Evolutionary conservation across 495 filamentous ascomycete species (phyloP).

Genomic region (Pseudevernia furfuracea): DNA sequence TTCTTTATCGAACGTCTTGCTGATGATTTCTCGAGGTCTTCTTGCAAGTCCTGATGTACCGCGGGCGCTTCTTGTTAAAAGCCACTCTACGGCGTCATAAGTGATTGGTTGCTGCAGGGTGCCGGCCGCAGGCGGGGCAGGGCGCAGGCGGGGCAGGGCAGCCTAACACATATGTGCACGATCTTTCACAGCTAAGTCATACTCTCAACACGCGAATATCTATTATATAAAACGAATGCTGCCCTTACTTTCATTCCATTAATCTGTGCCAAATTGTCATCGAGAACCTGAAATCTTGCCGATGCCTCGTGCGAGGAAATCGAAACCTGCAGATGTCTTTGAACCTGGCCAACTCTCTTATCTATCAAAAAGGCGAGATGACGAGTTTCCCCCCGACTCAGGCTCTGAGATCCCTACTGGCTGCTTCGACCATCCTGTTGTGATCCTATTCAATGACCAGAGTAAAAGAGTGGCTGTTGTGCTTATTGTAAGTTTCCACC

Average conservation of each 20-base stretch:
- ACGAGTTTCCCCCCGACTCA: background rate
- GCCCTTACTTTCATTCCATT: background rate
- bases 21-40: background rate
- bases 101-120: background rate
- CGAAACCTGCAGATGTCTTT: background rate
- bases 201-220: background rate
- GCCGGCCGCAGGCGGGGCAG: background rate
- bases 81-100: background rate
- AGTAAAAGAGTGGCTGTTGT: background rate
- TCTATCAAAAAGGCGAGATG: background rate
- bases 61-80: background rate
- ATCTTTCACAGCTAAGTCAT: background rate
- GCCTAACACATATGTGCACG: too few relatives aligned
- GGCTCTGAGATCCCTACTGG: too few relatives aligned
- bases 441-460: constrained; percentile 1
- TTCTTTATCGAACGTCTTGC: background rate
- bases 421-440: constrained; percentile 6
- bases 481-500: background rate
- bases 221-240: background rate
- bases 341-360: background rate
- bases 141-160: background rate
- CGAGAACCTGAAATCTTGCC: background rate
- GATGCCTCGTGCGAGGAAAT: background rate
- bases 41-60: background rate
- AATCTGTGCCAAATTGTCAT: background rate